phyloP scores from a whole-genome alignment of 352 stramenopile species.

The Pythium aristosporum region DNA sequence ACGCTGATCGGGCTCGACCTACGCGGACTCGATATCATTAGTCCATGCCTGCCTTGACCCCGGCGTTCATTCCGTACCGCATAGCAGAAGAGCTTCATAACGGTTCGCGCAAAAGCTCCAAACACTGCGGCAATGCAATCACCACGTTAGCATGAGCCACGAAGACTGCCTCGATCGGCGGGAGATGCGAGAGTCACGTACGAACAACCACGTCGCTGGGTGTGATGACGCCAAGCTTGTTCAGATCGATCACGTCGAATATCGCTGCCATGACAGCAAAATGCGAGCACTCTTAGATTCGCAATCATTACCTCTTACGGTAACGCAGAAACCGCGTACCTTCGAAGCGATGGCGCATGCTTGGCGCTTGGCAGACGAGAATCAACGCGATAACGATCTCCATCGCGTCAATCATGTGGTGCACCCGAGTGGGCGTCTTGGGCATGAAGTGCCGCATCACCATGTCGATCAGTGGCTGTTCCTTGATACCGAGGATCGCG shows the following conservation, averaged over 20 bases:
- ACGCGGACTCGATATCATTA: not conserved
- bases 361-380: slow-evolving; percentile 61
- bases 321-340: slow-evolving; percentile 20
- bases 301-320: not conserved
- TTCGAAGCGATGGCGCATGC: slow-evolving; percentile 61
- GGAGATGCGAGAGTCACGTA: slow-evolving; percentile 13
- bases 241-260: slow-evolving; percentile 56
- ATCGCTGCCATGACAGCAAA: slow-evolving; percentile 33
- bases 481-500: slow-evolving; percentile 48
- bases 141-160: not conserved
- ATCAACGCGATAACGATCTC: slow-evolving; percentile 61
- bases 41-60: not conserved
- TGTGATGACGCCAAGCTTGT: slow-evolving; percentile 34
- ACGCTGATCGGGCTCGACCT: slow-evolving; percentile 40
- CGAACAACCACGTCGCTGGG: slow-evolving; percentile 47
- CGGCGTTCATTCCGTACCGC: slow-evolving; percentile 20
- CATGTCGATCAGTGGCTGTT: slow-evolving; percentile 44
- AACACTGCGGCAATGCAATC: slow-evolving; percentile 33
- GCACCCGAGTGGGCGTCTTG: slow-evolving; percentile 49
- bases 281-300: not conserved
- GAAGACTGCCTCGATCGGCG: not conserved
- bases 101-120: slow-evolving; percentile 37
- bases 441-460: slow-evolving; percentile 55
- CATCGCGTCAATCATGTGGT: slow-evolving; percentile 72
- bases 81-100: slow-evolving; percentile 67